phyloP scores from a whole-genome alignment of 2,329 filamentous ascomycete genomes.

The Pleomassaria siparia region DNA sequence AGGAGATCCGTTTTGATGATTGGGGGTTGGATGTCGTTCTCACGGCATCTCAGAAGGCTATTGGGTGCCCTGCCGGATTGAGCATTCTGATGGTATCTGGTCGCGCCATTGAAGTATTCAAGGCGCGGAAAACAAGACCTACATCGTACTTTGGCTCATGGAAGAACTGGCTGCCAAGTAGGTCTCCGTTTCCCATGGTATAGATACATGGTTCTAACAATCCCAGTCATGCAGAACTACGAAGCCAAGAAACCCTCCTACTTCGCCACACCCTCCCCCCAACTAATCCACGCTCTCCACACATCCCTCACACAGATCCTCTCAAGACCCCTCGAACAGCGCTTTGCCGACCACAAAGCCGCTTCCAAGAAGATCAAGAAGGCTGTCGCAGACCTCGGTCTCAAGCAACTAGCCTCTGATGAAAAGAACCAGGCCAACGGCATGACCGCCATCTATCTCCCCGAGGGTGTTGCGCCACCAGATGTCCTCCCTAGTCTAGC shows the following conservation, averaged over 20 bases:
- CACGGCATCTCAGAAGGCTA: slow-evolving; percentile 95
- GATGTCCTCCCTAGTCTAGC: slow-evolving; percentile 83
- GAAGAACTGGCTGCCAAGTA: slow-evolving; percentile 95
- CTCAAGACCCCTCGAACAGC: slow-evolving; percentile 73
- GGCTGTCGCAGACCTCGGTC: slow-evolving; percentile 74
- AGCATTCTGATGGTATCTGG: slow-evolving; percentile 94
- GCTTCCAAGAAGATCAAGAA: slow-evolving; percentile 86
- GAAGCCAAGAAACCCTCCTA: slow-evolving; percentile 97
- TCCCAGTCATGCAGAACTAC: slow-evolving; percentile 93
- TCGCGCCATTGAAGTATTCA: slow-evolving; percentile 77
- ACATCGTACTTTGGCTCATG: slow-evolving; percentile 92
- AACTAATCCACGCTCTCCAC: slow-evolving; percentile 90
- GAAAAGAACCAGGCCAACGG: slow-evolving; percentile 91
- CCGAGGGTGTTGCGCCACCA: slow-evolving; percentile 76
- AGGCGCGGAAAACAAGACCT: slow-evolving; percentile 77
- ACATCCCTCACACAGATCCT: slow-evolving; percentile 86
- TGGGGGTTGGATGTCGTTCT: slow-evolving; percentile 93
- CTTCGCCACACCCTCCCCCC: slow-evolving; percentile 94
- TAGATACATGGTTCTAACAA: slow-evolving; percentile 17
- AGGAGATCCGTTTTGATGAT: slow-evolving; percentile 94
- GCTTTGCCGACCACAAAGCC: slow-evolving; percentile 79
- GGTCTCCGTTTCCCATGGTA: slow-evolving; percentile 6
- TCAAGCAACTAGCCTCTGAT: slow-evolving; percentile 83
- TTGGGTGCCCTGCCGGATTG: slow-evolving; percentile 90
- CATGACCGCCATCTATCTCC: slow-evolving; percentile 97